A percentile compares a stretch with the other conserved stretches of the same genome.
Conservation (phyloP, 129 eudicot genomes). For the Flaveria brownii region DNA sequence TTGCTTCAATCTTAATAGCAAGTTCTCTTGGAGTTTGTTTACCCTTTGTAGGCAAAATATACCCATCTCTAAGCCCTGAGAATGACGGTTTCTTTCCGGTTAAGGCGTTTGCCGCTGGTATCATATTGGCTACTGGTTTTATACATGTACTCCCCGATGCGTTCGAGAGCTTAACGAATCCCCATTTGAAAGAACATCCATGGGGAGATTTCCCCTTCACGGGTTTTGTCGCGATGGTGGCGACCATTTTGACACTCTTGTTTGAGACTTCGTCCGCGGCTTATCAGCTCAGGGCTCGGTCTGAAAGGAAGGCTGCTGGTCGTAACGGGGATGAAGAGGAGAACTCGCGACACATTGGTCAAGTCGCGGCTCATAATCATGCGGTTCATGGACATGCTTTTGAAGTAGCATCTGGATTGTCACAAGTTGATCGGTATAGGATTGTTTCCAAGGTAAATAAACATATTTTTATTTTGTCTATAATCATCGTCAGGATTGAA, state of each 20-base stretch:
- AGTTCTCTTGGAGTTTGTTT: slow-evolving; percentile 44
- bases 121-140: slow-evolving; percentile 53
- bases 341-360: slow-evolving; percentile 13
- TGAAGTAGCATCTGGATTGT: slow-evolving; percentile 24
- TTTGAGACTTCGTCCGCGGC: slow-evolving; percentile 45
- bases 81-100: slow-evolving; percentile 40
- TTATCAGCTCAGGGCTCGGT: slow-evolving; percentile 28
- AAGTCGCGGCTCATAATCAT: slow-evolving; percentile 19
- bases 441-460: slow-evolving; percentile 46
- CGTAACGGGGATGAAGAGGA: slow-evolving; percentile 31
- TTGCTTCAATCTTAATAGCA: slow-evolving; percentile 38
- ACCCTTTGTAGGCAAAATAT: slow-evolving; percentile 37
- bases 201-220: slow-evolving; percentile 51
- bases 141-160: slow-evolving; percentile 59
- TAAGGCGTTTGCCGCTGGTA: slow-evolving; percentile 58
- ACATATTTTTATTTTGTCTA: not conserved
- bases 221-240: slow-evolving; percentile 50
- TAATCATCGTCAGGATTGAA: not conserved
- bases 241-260: slow-evolving; percentile 43
- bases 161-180: slow-evolving; percentile 37
- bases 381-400: slow-evolving; percentile 52
- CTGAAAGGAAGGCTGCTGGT: not conserved
- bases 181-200: slow-evolving; percentile 35
- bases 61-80: slow-evolving; percentile 39
- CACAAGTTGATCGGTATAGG: slow-evolving; percentile 37